Conservation (phyloP, 108 stramenopile genomes). For the Stephanodiscus minutulus region DNA sequence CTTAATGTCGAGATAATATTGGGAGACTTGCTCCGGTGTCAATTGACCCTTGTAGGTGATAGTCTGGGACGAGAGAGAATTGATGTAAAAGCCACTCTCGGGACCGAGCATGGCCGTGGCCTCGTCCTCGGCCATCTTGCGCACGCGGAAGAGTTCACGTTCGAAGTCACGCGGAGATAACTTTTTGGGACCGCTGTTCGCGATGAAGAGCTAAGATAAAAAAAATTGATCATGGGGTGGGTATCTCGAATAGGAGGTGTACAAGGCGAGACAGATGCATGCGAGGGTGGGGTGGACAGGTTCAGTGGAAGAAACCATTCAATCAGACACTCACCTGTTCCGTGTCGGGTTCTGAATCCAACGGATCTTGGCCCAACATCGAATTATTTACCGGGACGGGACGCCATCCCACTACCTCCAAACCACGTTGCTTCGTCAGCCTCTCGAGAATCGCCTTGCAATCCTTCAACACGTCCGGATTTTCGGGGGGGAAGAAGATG, state of each 20-base stretch:
- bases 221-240: not conserved
- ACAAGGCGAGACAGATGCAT: not conserved
- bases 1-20: constrained; percentile 90
- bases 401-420: constrained; percentile 87
- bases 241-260: not conserved
- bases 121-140: constrained; percentile 88
- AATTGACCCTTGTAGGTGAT: constrained; percentile 97
- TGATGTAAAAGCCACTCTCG: constrained; percentile 91
- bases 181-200: constrained; percentile 52
- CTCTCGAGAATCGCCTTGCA: constrained; percentile 87
- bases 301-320: not conserved
- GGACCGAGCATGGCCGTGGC: constrained; percentile 74
- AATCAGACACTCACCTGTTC: constrained; percentile 59
- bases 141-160: constrained; percentile 87
- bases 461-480: constrained; percentile 69
- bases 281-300: not conserved
- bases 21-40: constrained; percentile 92
- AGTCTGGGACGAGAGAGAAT: constrained; percentile 80
- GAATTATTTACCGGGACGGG: constrained; percentile 89
- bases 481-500: constrained; percentile 91
- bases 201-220: constrained; percentile 61
- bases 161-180: constrained; percentile 78
- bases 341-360: constrained; percentile 90
- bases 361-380: constrained; percentile 89
- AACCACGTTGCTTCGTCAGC: constrained; percentile 72